Conservation (phyloP, 2,329 filamentous ascomycete species). For the Colletotrichum scovillei region DNA sequence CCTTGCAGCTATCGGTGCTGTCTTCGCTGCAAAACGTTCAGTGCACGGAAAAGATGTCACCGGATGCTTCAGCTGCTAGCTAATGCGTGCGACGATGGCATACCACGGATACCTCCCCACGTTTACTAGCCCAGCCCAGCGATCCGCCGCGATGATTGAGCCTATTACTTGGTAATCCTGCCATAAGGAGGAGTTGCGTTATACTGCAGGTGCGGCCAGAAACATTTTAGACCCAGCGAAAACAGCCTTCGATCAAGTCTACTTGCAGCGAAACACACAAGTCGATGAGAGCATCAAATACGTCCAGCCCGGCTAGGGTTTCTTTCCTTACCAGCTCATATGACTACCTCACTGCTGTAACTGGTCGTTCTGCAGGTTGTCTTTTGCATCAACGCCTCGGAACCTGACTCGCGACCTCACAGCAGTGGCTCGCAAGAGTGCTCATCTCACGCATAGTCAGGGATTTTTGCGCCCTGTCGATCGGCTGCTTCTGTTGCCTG, state of each 20-base stretch:
- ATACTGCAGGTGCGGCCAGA: conserved; percentile 18
- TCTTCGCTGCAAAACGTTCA: conserved; percentile 11
- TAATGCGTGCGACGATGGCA: conserved; percentile 17
- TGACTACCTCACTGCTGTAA: not conserved
- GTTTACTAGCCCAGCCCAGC: conserved; percentile 17
- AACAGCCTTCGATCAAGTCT: conserved; percentile 18
- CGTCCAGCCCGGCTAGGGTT: not conserved
- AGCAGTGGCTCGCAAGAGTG: not conserved
- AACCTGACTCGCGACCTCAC: conserved; percentile 16
- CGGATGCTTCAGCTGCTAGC: conserved; percentile 9
- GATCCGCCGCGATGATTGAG: conserved; percentile 28
- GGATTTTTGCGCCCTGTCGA: conserved; percentile 32
- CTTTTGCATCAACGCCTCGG: not conserved
- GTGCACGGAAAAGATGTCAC: not conserved
- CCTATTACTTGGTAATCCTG: conserved; percentile 23
- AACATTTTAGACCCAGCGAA: conserved; percentile 14
- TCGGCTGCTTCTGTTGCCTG: conserved; percentile 16
- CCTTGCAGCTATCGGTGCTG: conserved; percentile 10
- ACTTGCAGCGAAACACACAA: not conserved
- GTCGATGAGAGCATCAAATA: not conserved
- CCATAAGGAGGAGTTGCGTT: not conserved
- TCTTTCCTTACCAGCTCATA: conserved; percentile 9
- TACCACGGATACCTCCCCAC: conserved; percentile 3
- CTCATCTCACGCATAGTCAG: conserved; percentile 9
- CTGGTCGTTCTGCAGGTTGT: not conserved